phyloP scores from a whole-genome alignment of 140 eudicot species.

The Erigeron philadelphicus region DNA sequence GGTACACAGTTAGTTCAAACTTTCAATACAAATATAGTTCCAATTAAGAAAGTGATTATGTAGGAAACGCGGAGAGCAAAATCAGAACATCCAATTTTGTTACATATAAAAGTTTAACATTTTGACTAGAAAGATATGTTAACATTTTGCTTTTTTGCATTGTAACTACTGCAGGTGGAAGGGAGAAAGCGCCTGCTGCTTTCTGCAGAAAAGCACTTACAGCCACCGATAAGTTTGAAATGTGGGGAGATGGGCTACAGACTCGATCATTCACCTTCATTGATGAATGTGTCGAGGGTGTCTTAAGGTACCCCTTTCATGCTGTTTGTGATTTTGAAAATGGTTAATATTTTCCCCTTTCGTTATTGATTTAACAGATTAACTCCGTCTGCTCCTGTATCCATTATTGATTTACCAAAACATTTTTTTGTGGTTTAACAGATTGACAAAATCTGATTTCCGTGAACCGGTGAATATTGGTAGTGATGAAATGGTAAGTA shows the following conservation, averaged over 20 bases:
- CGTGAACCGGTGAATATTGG: conserved; percentile 95
- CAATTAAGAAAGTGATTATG: neutral
- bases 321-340: neutral
- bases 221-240: conserved; percentile 82
- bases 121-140: neutral
- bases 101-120: neutral
- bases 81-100: neutral
- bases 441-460: conserved; percentile 92
- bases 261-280: conserved; percentile 98
- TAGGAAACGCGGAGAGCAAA: neutral
- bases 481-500: conserved; percentile 98
- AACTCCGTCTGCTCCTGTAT: neutral
- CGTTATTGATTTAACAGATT: neutral
- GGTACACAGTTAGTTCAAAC: conserved; percentile 41
- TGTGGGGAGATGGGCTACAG: conserved; percentile 99
- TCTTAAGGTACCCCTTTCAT: conserved; percentile 52
- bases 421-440: conserved; percentile 15
- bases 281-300: conserved; percentile 99
- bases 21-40: neutral
- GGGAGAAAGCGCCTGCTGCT: conserved; percentile 99
- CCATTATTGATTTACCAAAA: neutral
- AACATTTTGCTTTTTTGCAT: neutral
- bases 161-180: conserved; percentile 56
- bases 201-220: conserved; percentile 85
- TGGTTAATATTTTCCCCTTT: neutral